Conservation (phyloP, 352 stramenopile species). For the Phytophthora pistaciae region DNA sequence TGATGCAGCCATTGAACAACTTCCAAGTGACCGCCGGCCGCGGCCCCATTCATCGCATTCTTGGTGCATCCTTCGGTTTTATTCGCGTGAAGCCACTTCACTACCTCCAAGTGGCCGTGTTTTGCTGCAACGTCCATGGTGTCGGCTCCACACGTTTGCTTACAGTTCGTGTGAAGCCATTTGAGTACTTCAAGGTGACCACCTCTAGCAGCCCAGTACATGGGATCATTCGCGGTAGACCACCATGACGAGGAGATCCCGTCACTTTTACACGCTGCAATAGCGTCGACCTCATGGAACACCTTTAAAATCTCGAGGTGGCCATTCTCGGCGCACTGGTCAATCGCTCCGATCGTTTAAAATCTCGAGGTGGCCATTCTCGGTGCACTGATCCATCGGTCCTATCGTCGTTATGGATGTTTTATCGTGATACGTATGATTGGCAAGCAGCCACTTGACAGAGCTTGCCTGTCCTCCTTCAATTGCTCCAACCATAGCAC, state of each 20-base stretch:
- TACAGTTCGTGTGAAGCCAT: not conserved
- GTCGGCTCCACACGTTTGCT: not conserved
- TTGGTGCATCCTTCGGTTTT: not conserved
- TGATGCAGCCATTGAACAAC: too few relatives aligned
- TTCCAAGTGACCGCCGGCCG: too few relatives aligned
- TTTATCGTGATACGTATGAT: too few relatives aligned
- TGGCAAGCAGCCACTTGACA: too few relatives aligned
- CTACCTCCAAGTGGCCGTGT: not conserved
- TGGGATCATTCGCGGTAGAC: too few relatives aligned
- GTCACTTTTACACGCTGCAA: not conserved
- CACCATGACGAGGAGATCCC: not conserved
- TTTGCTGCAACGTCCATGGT: not conserved
- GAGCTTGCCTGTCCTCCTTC: too few relatives aligned
- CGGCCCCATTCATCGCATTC: too few relatives aligned
- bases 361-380: not conserved
- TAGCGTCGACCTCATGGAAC: not conserved
- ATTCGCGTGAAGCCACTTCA: slow-evolving; percentile 12
- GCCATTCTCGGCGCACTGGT: not conserved
- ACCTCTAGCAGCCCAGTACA: too few relatives aligned
- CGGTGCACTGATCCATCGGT: not conserved
- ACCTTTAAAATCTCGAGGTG: not conserved
- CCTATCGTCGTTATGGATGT: too few relatives aligned
- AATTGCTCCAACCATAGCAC: too few relatives aligned
- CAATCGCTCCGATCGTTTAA: not conserved
- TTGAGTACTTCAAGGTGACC: too few relatives aligned